Evolutionary conservation across 495 filamentous ascomycete species (phyloP), one percentile per base, ranked within the genome.

Genomic region (Choiromyces venosus): DNA sequence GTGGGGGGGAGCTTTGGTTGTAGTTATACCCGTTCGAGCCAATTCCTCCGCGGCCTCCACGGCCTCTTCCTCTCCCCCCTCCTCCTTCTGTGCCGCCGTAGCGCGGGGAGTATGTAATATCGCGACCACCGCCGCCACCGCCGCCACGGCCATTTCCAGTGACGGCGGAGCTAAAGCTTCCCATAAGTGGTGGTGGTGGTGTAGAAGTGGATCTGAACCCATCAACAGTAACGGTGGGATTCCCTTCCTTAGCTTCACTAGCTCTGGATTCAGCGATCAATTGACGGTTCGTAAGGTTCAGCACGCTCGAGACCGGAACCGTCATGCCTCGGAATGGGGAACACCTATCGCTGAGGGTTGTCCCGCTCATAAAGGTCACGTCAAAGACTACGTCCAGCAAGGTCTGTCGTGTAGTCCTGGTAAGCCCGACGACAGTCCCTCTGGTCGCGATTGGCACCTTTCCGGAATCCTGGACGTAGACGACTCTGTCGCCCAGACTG

Each of bases 321-420:
- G 96, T 97, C 81, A 95, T 94, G 52, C 96, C 96, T 46, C 96
- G 89, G 89, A 98, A 98, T 8, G 91, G 91, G n/a, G 93, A 92
- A 82, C 96, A 98, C 36, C 96, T 89, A 36, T 91, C 92, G 72
- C 91, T 90, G 18, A 99, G 86, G 0, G 91, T 93, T 0, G 93
- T 97, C 68, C 94, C 96, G 73, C 92, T 93, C 93, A 99, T 97
- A 82, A 99, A 99, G 4, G 91, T 91, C 25, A 87, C 86, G 80
- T 99, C 96, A 80, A 97, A 98, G 5, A 99, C 89, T 68, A 98
- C 88, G 81, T 99, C 96, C 37, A 99, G 87, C 40, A 97, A 85
- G 35, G 90, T 89, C 18, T 89, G 90, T 46, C 92, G 90, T 29
- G 93, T 83, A 2, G 93, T 97, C 40, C 92, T 88, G 40, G 92